These are phyloP conservation scores for Reutealis trisperma DNA, from an alignment of 345 rosid genomes.

Conservation along the genomic window DNA sequence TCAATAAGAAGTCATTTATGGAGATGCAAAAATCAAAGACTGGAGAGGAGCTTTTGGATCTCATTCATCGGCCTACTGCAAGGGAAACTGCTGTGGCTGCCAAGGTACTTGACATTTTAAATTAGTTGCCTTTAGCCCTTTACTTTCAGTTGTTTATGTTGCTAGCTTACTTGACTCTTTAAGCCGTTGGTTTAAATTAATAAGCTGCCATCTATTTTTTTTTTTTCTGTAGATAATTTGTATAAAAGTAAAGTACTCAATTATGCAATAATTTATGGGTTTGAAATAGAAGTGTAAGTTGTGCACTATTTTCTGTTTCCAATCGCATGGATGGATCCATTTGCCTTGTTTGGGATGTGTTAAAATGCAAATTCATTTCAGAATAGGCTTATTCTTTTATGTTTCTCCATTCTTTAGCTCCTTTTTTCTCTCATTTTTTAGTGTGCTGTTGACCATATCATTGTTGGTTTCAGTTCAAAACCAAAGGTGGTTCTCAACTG, in stretches of 20 bases:
- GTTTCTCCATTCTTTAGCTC: constrained; percentile 2
- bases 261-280: neutral
- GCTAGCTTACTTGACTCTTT: constrained; percentile 2
- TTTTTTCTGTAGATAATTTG: neutral
- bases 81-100: constrained; percentile 94
- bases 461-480: constrained; percentile 68
- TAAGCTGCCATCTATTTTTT: neutral
- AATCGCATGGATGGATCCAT: neutral
- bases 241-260: neutral
- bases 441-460: constrained; percentile 2
- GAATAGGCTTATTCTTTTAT: neutral
- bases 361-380: neutral
- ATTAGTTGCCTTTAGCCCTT: neutral
- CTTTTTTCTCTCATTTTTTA: neutral
- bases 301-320: neutral
- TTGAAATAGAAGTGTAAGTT: neutral
- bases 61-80: constrained; percentile 91
- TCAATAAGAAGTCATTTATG: constrained; percentile 82
- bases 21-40: constrained; percentile 89
- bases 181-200: neutral
- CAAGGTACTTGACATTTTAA: constrained; percentile 48
- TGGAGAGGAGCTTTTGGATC: constrained; percentile 88
- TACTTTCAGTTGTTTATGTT: neutral
- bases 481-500: constrained; percentile 96
- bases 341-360: neutral